These are phyloP conservation scores for Metschnikowia gelsemii DNA, from an alignment of 805 yeast species.

Conservation along the genomic window DNA sequence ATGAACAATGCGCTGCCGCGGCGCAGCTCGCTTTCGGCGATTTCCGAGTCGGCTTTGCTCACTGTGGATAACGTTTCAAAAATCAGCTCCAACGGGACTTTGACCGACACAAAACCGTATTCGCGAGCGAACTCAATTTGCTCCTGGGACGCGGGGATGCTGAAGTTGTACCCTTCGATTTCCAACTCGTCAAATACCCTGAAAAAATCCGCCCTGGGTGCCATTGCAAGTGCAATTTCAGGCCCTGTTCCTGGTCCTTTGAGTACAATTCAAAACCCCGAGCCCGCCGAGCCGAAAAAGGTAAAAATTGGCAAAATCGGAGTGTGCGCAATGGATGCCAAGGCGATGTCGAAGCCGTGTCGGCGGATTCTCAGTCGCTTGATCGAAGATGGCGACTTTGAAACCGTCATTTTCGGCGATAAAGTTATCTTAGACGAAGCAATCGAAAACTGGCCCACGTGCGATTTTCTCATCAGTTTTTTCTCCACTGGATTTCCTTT, in stretches of 20 bases:
- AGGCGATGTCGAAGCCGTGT: conserved; percentile 94
- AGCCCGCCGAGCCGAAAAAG: conserved; percentile 21
- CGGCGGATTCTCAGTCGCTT: conserved; percentile 83
- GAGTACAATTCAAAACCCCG: too few relatives aligned
- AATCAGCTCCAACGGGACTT: conserved; percentile 20
- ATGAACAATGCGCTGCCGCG: conserved; percentile 16
- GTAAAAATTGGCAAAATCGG: conserved; percentile 91
- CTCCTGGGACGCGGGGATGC: conserved; percentile 22
- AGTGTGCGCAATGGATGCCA: conserved; percentile 98
- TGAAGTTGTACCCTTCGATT: conserved; percentile 35
- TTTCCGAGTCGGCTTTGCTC: conserved; percentile 18
- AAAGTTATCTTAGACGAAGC: conserved; percentile 91
- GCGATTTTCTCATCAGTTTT: conserved; percentile 91
- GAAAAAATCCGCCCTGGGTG: conserved; percentile 28
- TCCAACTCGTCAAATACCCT: conserved; percentile 37
- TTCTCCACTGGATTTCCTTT: conserved; percentile 96
- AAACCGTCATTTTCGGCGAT: conserved; percentile 95
- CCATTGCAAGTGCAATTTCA: conserved; percentile 38
- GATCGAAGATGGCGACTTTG: conserved; percentile 92
- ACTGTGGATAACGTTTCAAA: conserved; percentile 20
- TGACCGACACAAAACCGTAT: conserved; percentile 14
- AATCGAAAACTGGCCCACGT: conserved; percentile 98
- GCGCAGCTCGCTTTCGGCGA: conserved; percentile 20
- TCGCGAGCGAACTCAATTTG: conserved; percentile 26
- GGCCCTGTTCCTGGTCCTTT: background rate